Base-by-base conservation (phyloP, 495 filamentous ascomycete species). In the Annulohypoxylon bovei region DNA sequence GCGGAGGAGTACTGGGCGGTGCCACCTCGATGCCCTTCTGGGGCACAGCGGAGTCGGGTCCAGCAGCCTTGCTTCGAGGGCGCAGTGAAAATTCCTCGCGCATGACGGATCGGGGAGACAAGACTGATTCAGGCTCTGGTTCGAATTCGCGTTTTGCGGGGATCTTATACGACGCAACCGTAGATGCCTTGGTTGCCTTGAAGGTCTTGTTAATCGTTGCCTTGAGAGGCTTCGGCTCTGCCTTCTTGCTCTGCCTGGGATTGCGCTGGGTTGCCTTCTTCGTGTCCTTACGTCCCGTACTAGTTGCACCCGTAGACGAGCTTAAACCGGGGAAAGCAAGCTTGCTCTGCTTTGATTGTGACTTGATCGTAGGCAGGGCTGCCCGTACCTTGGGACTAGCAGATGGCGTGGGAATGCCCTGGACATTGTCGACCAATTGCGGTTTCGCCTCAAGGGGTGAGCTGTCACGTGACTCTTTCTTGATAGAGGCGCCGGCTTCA, bases 341-440 rank as follows among this genome's bases (percentile, higher is more conserved):
- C 37, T 74, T 82, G 59, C 75, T 80, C 54, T 84, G 82, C 62
- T 81, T 84, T 1, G 68, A 35, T 16, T 57, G 62, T 9, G 76
- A 63, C 63, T 81, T 79, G 55, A 28, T 39, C 20, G 61, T 54
- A 73, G 83, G 81, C 71, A 86, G 70, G 71, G 80, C 75, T 74
- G 78, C 83, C 54, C 86, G 82, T 20, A 79, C 84, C 81, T 76
- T 80, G 62, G 86, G 88, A 67, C 83, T 89, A 0, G 85, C 82
- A 65, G 83, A 84, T 49, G 91, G 90, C 11, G 90, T 92, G n/a
- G 88, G 85, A 49, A 92, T 88, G 37, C 87, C 88, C 44, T 78
- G 58, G 27, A 74, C 68, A 49, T 69, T 78, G 18, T 76, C 73
- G 14, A 78, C 71, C 12, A 59, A 62, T 44, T 68, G 74, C 35